A percentile compares a stretch with the other conserved stretches of the same genome.
Evolutionary conservation across 2,329 filamentous ascomycete species (phyloP).

Genomic region (Pseudodiploospora longispora): DNA sequence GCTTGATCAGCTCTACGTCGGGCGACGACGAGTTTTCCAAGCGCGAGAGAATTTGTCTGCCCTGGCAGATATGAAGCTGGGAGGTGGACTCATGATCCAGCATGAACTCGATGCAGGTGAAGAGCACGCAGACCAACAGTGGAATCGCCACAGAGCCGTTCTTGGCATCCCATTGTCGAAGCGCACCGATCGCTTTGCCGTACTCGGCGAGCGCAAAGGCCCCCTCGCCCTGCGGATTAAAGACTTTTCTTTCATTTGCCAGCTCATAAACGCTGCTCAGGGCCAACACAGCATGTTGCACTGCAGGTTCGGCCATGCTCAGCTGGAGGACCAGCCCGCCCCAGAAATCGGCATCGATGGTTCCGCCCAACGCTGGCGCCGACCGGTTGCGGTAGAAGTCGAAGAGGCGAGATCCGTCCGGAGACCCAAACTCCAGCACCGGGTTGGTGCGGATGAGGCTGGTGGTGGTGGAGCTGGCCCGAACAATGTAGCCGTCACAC

Average conservation of each 20-base stretch:
- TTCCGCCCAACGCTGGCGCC: conserved; percentile 32
- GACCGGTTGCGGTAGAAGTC: conserved; percentile 27
- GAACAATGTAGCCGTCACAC: conserved; percentile 45
- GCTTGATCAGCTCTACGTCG: conserved; percentile 29
- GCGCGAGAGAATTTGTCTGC: conserved; percentile 31
- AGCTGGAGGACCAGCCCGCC: conserved; percentile 36
- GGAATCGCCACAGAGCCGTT: conserved; percentile 22
- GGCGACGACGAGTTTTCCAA: conserved; percentile 20
- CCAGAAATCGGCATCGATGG: conserved; percentile 37
- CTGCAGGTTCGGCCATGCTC: conserved; percentile 34
- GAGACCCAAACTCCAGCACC: conserved; percentile 13
- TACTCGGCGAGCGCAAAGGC: conserved; percentile 30
- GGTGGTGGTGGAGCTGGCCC: conserved; percentile 11
- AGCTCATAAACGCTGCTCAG: conserved; percentile 40
- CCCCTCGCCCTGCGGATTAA: conserved; percentile 12
- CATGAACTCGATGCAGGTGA: conserved; percentile 47
- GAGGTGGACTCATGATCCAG: conserved; percentile 40
- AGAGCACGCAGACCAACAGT: conserved; percentile 40
- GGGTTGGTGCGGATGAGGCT: conserved; percentile 9
- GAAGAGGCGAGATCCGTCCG: conserved; percentile 20
- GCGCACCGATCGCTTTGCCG: conserved; percentile 36
- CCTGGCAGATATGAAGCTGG: conserved; percentile 36
- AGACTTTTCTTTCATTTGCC: conserved; percentile 14
- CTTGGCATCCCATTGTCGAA: conserved; percentile 28
- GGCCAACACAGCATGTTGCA: conserved; percentile 41